Conservation (phyloP, 2,329 filamentous ascomycete genomes). For the Exserohilum turcica region DNA sequence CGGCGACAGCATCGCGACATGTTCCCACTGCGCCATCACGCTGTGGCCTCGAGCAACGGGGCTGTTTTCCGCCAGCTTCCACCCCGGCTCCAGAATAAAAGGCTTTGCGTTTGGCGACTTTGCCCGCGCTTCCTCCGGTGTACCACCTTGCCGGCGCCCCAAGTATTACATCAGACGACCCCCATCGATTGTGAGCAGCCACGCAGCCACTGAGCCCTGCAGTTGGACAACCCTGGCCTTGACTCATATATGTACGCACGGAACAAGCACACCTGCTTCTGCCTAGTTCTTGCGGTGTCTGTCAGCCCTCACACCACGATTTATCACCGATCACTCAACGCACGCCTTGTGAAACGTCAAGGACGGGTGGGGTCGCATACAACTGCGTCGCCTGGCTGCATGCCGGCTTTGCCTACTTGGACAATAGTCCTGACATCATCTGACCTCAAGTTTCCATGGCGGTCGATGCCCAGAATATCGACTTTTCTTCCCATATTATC, state of each 20-base stretch:
- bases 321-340: conserved; percentile 4
- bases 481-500: neutral
- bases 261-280: conserved; percentile 3
- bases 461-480: conserved; percentile 3
- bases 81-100: neutral
- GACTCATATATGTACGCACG: conserved; percentile 22
- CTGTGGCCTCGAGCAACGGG: neutral
- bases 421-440: conserved; percentile 1
- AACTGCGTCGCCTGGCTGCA: neutral
- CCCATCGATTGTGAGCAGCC: conserved; percentile 6
- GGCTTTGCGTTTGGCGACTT: conserved; percentile 1
- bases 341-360: neutral
- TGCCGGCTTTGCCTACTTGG: conserved; percentile 4
- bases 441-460: neutral
- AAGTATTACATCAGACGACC: conserved; percentile 10
- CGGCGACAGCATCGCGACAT: conserved; percentile 2
- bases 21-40: conserved; percentile 1
- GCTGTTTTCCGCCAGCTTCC: neutral
- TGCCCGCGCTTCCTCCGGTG: neutral
- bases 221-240: conserved; percentile 12
- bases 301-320: neutral
- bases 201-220: neutral
- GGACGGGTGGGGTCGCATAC: neutral
- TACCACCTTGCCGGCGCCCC: neutral
- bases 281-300: conserved; percentile 1